phyloP scores from a whole-genome alignment of 768 basidiomycete species.

The Solioccasus polychromus region DNA sequence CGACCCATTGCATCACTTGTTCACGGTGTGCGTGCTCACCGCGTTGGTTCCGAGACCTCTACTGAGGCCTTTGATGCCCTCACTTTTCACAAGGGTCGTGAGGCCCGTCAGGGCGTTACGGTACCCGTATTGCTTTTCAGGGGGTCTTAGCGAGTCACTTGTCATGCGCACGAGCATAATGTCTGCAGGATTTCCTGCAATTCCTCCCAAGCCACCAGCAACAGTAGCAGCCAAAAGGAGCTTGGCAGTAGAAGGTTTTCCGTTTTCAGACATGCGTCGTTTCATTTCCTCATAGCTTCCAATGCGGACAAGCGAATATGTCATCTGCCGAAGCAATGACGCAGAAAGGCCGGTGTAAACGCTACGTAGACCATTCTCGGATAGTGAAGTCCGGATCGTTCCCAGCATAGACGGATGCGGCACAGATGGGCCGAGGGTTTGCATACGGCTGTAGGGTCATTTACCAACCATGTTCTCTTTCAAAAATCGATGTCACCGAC shows the following conservation, averaged over 20 bases:
- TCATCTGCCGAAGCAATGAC: slow-evolving; percentile 85
- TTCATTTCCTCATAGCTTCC: slow-evolving; percentile 83
- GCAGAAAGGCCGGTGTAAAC: slow-evolving; percentile 82
- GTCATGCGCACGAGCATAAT: slow-evolving; percentile 85
- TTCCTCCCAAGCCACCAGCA: slow-evolving; percentile 78
- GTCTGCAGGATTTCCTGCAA: slow-evolving; percentile 81
- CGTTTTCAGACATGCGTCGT: slow-evolving; percentile 45
- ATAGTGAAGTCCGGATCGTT: slow-evolving; percentile 62
- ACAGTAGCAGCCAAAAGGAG: slow-evolving; percentile 64
- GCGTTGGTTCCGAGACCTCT: slow-evolving; percentile 79
- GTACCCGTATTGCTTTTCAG: slow-evolving; percentile 74
- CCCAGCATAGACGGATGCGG: slow-evolving; percentile 62
- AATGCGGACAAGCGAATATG: slow-evolving; percentile 82
- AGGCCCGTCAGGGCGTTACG: slow-evolving; percentile 76
- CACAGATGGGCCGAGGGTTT: slow-evolving; percentile 56
- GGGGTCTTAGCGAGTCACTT: slow-evolving; percentile 74
- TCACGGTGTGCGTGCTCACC: slow-evolving; percentile 38
- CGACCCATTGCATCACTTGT: slow-evolving; percentile 3
- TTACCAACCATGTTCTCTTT: slow-evolving; percentile 2
- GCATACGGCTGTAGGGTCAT: slow-evolving; percentile 70
- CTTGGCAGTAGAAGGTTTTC: slow-evolving; percentile 50
- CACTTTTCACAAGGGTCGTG: slow-evolving; percentile 58
- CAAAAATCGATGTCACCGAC: slow-evolving; percentile 37
- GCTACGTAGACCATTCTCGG: slow-evolving; percentile 66
- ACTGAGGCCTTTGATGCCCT: slow-evolving; percentile 65